These are phyloP conservation scores for Trametes versicolor DNA, from an alignment of 1,284 basidiomycete genomes.

Conservation along the genomic window DNA sequence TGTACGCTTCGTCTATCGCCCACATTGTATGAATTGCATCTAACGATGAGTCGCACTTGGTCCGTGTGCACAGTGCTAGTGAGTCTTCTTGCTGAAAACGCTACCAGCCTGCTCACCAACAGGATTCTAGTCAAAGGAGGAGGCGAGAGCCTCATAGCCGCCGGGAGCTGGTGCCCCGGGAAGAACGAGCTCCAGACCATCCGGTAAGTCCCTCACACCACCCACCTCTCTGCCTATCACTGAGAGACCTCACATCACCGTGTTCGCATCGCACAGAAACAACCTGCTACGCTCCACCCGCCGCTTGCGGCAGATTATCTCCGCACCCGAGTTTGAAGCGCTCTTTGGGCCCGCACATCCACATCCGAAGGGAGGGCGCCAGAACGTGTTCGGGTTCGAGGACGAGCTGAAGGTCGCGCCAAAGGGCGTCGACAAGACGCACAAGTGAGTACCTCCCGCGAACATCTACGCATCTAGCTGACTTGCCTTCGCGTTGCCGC, in stretches of 20 bases:
- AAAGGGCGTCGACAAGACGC: slow-evolving; percentile 86
- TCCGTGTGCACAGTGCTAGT: background rate
- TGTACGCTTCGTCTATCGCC: slow-evolving; percentile 37
- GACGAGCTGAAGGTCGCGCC: slow-evolving; percentile 89
- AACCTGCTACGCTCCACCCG: slow-evolving; percentile 72
- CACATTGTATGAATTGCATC: background rate
- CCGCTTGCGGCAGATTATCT: slow-evolving; percentile 74
- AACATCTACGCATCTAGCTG: background rate
- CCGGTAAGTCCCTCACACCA: slow-evolving; percentile 53
- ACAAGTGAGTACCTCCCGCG: slow-evolving; percentile 58
- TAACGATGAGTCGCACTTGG: background rate
- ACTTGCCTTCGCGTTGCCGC: slow-evolving; percentile 5
- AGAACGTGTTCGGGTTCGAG: slow-evolving; percentile 83
- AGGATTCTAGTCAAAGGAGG: slow-evolving; percentile 71
- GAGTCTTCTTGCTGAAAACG: background rate
- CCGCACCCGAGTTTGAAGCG: slow-evolving; percentile 70
- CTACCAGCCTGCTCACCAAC: too few species aligned
- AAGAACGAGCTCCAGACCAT: slow-evolving; percentile 82
- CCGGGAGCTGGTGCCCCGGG: slow-evolving; percentile 86
- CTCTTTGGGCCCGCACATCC: slow-evolving; percentile 78
- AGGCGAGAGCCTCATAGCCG: slow-evolving; percentile 76
- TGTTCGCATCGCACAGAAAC: slow-evolving; percentile 50
- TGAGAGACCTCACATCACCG: background rate
- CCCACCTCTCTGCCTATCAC: background rate
- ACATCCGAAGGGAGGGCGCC: slow-evolving; percentile 65